Base-by-base conservation (phyloP, 352 stramenopile genomes). In the Albugo laibachii region DNA sequence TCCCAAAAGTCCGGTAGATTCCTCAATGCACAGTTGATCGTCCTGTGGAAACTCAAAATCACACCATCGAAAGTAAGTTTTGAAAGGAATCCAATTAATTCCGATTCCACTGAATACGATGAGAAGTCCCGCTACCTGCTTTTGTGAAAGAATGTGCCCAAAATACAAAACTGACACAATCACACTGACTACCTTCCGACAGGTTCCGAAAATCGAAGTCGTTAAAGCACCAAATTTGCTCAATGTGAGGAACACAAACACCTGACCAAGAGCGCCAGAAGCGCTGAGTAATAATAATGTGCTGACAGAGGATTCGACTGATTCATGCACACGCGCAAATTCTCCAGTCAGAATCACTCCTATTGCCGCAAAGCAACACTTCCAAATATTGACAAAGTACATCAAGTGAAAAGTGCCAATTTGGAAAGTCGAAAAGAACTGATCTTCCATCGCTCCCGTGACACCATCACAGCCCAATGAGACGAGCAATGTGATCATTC, bases 341-440 rank as follows among this genome's bases (percentile, higher is more conserved):
- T 87, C 74, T 13, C 69, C 66, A 49, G 79, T 81, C 37, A 76
- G 56, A 21, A 84, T 66, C 70, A 84, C 80, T 1, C 75, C 75
- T 5, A 66, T 52, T 6, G 52, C 66, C 5, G 73, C 63, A 47
- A 88, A 91, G 15, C 77, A 31, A 11, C 65, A 65, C 62, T 88
- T 91, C 65, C 79, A 91, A 45, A 83, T 66, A 62, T 83, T 87
- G 48, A 91, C 70, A n/a, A 72, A 60, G 61, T 83, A 88, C 77
- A 91, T 91, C 36, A 91, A 61, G 48, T 87, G 75, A 51, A 91
- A 91, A 3, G 77, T 66, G 18, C 75, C 74, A 31, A 91, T 69
- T 53, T 85, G 65, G 56, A 85, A 86, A 42, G 75, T 57, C 47
- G 79, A 70, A 50, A 91, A 73, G 52, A 79, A 83, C 19, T 83